phyloP scores from a whole-genome alignment of 1,139 yeast genomes.

The Williopsis jadinii region DNA sequence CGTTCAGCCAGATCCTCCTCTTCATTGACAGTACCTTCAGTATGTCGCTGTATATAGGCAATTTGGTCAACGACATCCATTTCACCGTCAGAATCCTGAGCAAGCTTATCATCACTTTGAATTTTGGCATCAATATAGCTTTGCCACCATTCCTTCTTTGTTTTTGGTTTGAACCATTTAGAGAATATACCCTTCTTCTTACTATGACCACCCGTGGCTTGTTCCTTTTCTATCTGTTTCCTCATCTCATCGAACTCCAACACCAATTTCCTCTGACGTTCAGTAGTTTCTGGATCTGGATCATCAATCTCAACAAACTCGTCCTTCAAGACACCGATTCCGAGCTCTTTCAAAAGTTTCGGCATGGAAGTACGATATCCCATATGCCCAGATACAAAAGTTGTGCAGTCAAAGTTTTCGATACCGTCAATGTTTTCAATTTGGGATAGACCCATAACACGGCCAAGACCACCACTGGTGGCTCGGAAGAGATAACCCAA shows the following conservation, averaged over 20 bases:
- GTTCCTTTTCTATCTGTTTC: constrained; percentile 42
- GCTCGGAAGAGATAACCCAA: constrained; percentile 93
- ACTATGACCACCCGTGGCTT: constrained; percentile 28
- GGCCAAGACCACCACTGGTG: constrained; percentile 86
- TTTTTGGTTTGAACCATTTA: constrained; percentile 67
- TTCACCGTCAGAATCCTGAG: neutral
- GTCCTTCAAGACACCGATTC: constrained; percentile 81
- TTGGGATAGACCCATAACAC: constrained; percentile 85
- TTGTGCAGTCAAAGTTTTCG: constrained; percentile 85
- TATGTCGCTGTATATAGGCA: constrained; percentile 1
- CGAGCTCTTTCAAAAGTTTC: constrained; percentile 54
- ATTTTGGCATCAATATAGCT: constrained; percentile 41
- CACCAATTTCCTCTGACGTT: constrained; percentile 71
- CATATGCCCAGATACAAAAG: constrained; percentile 91
- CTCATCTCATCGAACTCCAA: constrained; percentile 83
- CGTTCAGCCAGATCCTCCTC: constrained; percentile 8
- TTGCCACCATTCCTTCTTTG: constrained; percentile 84
- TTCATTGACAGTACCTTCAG: constrained; percentile 1
- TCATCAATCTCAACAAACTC: constrained; percentile 95
- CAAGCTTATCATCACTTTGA: constrained; percentile 20
- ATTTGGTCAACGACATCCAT: constrained; percentile 1
- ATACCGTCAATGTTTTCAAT: constrained; percentile 56
- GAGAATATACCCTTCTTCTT: constrained; percentile 38
- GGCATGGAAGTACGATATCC: constrained; percentile 94
- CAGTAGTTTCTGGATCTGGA: constrained; percentile 84